Percentiles rank a stretch among this genome's conserved stretches.
Evolutionary conservation across 1,284 basidiomycete species (phyloP).

Genomic region (Mrakiaceae sp.): DNA sequence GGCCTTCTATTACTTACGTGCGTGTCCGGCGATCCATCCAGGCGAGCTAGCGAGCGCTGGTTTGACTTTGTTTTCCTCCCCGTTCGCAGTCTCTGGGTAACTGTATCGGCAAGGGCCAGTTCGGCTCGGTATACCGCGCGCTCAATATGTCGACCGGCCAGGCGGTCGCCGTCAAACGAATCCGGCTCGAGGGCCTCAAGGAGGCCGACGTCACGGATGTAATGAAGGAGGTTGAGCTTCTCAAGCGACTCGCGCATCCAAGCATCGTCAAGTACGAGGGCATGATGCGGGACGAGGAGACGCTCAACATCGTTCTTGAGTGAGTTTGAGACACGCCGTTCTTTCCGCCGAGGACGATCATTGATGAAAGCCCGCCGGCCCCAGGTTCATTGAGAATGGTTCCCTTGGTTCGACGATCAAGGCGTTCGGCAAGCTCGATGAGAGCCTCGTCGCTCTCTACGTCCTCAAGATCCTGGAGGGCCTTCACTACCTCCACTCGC

Average conservation of each 20-base stretch:
- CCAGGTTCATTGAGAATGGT: constrained; percentile 83
- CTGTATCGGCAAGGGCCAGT: constrained; percentile 91
- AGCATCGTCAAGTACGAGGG: constrained; percentile 94
- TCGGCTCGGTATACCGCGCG: constrained; percentile 91
- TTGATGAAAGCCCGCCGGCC: background rate
- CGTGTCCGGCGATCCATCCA: constrained; percentile 32
- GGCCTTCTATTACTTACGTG: constrained; percentile 69
- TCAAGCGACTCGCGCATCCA: constrained; percentile 78
- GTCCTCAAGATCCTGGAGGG: constrained; percentile 90
- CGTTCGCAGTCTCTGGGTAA: constrained; percentile 72
- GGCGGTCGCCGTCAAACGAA: constrained; percentile 90
- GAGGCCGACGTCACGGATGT: constrained; percentile 67
- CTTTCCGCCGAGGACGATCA: background rate
- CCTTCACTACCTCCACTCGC: constrained; percentile 72
- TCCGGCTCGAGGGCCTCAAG: constrained; percentile 70
- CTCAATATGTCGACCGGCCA: constrained; percentile 83
- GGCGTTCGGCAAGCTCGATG: constrained; percentile 82
- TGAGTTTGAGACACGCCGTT: constrained; percentile 37
- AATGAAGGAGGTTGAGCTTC: constrained; percentile 81
- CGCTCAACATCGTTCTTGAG: constrained; percentile 84
- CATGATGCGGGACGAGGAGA: constrained; percentile 77
- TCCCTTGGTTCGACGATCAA: constrained; percentile 81
- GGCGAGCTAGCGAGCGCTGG: too few species aligned
- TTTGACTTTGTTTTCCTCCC: background rate
- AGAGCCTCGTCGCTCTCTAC: constrained; percentile 75